Evolutionary conservation across 306 rosid genomes (phyloP).

Genomic region (Cucurbita argyrosperma): DNA sequence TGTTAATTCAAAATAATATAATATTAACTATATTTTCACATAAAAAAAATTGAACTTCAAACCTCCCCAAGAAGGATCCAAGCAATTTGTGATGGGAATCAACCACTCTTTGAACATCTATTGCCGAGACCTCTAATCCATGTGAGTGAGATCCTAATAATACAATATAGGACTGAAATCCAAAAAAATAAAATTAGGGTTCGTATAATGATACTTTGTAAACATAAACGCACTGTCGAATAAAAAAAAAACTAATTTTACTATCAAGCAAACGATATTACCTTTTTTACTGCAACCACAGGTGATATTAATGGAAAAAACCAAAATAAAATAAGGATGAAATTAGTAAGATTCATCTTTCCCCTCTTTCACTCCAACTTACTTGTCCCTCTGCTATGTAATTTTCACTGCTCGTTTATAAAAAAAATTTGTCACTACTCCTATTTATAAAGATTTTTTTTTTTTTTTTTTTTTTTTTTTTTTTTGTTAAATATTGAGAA

Average conservation of each 20-base stretch:
- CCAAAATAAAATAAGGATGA: conserved; percentile 6
- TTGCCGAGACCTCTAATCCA: conserved; percentile 24
- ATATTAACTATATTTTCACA: background rate
- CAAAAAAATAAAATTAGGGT: too few species aligned
- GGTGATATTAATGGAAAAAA: conserved; percentile 25
- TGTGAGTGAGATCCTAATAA: conserved; percentile 68
- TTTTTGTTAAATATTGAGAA: too few species aligned
- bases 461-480: too few species aligned
- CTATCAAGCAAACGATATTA: background rate
- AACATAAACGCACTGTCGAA: too few species aligned
- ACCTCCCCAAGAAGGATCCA: conserved; percentile 35
- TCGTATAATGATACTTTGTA: too few species aligned
- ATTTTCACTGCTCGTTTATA: too few species aligned
- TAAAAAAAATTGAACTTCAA: background rate
- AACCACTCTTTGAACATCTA: conserved; percentile 30
- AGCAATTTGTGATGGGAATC: conserved; percentile 43
- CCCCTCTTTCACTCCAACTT: too few species aligned
- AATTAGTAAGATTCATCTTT: conserved; percentile 26
- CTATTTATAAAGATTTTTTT: too few species aligned
- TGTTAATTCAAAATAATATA: too few species aligned
- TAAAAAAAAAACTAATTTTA: too few species aligned
- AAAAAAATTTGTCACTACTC: too few species aligned
- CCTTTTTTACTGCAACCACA: conserved; percentile 36
- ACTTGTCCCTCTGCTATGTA: too few species aligned
- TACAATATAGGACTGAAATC: conserved; percentile 41